A percentile compares a stretch with the other conserved stretches of the same genome.
phyloP scores from a whole-genome alignment of 1,284 basidiomycete genomes.

The Austroboletus novae-zelandiae region DNA sequence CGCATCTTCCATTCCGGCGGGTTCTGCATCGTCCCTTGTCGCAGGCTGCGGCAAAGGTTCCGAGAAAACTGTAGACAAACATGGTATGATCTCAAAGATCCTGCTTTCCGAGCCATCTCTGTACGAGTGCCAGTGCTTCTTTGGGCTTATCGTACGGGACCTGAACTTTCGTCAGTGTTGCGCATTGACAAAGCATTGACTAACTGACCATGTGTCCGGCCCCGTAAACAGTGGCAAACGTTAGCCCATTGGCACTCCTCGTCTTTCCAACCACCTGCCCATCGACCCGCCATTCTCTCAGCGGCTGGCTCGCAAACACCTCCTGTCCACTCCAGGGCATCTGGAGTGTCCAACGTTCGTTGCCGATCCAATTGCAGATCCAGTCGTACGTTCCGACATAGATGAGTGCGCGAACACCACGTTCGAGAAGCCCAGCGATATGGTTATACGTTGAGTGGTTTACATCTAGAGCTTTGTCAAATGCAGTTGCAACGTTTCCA shows the following conservation, averaged over 20 bases:
- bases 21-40: background rate
- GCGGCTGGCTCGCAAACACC: slow-evolving; percentile 44
- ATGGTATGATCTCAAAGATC: slow-evolving; percentile 23
- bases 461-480: slow-evolving; percentile 39
- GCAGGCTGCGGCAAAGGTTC: too few relatives aligned
- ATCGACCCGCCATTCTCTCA: slow-evolving; percentile 56
- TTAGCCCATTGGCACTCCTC: slow-evolving; percentile 56
- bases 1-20: background rate
- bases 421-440: slow-evolving; percentile 70
- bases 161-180: slow-evolving; percentile 31
- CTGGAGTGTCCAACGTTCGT: slow-evolving; percentile 60
- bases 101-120: slow-evolving; percentile 49
- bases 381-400: slow-evolving; percentile 74
- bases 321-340: slow-evolving; percentile 65
- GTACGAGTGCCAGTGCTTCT: slow-evolving; percentile 47
- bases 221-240: slow-evolving; percentile 57
- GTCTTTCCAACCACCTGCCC: slow-evolving; percentile 52
- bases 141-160: slow-evolving; percentile 63
- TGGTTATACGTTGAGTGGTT: slow-evolving; percentile 50
- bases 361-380: slow-evolving; percentile 77
- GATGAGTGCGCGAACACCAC: slow-evolving; percentile 69
- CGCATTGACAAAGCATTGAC: background rate
- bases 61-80: too few relatives aligned
- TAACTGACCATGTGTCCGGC: slow-evolving; percentile 65
- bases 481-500: slow-evolving; percentile 29